Conservation (phyloP, 306 rosid species). For the Oxytropis ochrocephala region DNA sequence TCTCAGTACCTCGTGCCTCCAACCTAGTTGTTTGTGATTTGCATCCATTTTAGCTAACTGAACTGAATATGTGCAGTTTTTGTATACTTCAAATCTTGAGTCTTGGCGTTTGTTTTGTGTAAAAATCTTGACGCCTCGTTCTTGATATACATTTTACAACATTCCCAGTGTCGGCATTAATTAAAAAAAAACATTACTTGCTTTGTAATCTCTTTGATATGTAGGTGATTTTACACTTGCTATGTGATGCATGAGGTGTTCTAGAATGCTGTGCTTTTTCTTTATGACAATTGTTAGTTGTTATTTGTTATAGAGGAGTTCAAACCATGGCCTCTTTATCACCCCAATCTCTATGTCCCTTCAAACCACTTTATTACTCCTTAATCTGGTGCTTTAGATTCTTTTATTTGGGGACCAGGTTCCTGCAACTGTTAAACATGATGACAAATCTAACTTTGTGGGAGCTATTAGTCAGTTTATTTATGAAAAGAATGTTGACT, state of each 20-base stretch:
- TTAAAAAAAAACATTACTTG: background rate
- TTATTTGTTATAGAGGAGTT: too few relatives aligned
- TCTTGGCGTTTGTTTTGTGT: background rate
- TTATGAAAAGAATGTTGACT: conserved; percentile 10
- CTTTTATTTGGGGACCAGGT: background rate
- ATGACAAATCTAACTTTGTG: background rate
- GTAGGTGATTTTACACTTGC: conserved; percentile 3
- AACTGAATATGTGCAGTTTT: background rate
- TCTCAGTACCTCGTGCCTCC: conserved; percentile 5
- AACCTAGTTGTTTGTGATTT: background rate
- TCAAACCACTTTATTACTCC: too few relatives aligned
- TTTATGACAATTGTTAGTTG: too few relatives aligned
- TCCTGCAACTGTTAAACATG: conserved; percentile 9
- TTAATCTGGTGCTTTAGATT: background rate
- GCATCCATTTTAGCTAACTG: background rate
- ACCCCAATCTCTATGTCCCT: too few relatives aligned
- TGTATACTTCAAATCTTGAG: background rate
- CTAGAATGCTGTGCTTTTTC: background rate
- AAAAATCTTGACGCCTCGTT: background rate
- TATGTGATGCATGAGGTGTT: background rate
- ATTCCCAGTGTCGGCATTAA: background rate
- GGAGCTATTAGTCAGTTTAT: background rate
- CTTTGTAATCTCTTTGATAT: background rate
- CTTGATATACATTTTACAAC: background rate
- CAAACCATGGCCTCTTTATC: too few relatives aligned